Base-by-base conservation (phyloP, 768 basidiomycete genomes). In the Botryobasidium botryosum region DNA sequence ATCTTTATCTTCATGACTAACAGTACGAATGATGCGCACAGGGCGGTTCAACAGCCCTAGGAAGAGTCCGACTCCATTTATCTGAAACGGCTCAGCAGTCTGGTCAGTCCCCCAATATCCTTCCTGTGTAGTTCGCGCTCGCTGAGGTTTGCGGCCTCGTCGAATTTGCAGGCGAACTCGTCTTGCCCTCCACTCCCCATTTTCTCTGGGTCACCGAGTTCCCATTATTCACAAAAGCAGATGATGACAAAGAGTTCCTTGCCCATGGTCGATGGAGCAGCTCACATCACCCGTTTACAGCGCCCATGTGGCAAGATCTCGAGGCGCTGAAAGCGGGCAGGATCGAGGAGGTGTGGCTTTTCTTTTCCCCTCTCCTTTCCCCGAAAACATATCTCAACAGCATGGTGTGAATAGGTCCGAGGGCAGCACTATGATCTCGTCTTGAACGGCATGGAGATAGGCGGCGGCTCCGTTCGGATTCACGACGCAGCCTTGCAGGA, bases 361-460 rank as follows among this genome's bases (percentile, higher is more conserved):
- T 57, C 36, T 43, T 49, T 3, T 10, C 27, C 39, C 28, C 36
- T 31, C 32, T 38, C 27, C 13, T 33, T 18, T 29, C n/a, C 37
- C n/a, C 24, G 26, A 32, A 44, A 20, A 35, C 15, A 42, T 35
- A 25, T 28, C 20, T 41, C 24, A 23, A 26, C 4, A 27, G 15
- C 17, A 13, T 37, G 12, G 17, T 46, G n/a, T 47, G 32, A 37
- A 21, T 57, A 86, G 79, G 79, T 91, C 54, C 77, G 90, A 43
- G 90, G 88, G 15, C 90, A 96, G 57, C 90, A 96, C 61, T 96
- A 94, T 56, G 90, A 96, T 64, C 75, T 96, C 35, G 88, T 96
- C 24, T 59, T 96, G 51, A 88, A 96, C 59, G 90, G 90, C 5
- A 74, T 79, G 47, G 90, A 96, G 65, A 82, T 96, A 51, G 90